A percentile compares a stretch with the other conserved stretches of the same genome.
Evolutionary conservation across 2,329 filamentous ascomycete species (phyloP).

Genomic region (Raffaelea deltoideospora): DNA sequence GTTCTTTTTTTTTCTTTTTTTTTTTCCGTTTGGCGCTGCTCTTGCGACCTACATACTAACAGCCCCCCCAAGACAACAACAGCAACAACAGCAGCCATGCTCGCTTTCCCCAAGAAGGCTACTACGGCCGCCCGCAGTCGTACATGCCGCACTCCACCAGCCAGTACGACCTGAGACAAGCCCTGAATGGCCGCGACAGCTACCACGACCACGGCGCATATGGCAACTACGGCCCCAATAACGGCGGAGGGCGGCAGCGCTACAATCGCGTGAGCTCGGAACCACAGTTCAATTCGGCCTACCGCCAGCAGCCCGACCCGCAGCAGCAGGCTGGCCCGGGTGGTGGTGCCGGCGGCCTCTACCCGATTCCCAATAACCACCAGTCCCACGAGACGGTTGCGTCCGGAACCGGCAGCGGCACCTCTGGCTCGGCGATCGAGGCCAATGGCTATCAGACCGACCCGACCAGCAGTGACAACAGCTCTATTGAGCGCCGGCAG

Average conservation of each 20-base stretch:
- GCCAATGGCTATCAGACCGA: constrained; percentile 71
- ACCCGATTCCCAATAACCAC: constrained; percentile 48
- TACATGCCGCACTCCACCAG: constrained; percentile 16
- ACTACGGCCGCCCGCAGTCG: constrained; percentile 29
- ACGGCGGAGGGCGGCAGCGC: constrained; percentile 15
- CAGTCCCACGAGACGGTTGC: constrained; percentile 78
- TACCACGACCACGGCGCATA: constrained; percentile 30
- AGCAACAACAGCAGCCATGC: too few species aligned
- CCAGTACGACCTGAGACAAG: constrained; percentile 23
- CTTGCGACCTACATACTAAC: background rate
- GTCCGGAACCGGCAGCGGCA: constrained; percentile 58
- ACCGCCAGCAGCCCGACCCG: constrained; percentile 23
- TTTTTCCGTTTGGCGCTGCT: background rate
- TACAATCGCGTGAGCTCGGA: constrained; percentile 31
- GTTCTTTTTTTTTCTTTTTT: constrained; percentile 1
- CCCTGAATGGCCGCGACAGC: constrained; percentile 19
- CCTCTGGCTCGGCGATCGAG: constrained; percentile 57
- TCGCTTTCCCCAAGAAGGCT: constrained; percentile 35
- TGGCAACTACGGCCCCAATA: constrained; percentile 21
- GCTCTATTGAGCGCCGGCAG: constrained; percentile 63
- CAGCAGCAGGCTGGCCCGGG: constrained; percentile 26
- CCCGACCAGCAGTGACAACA: constrained; percentile 78
- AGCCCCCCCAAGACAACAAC: constrained; percentile 3
- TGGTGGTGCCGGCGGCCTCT: too few species aligned
- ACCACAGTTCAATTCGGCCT: constrained; percentile 23